Evolutionary conservation across 306 rosid species (phyloP).

Genomic region (Lathyrus sativus): DNA sequence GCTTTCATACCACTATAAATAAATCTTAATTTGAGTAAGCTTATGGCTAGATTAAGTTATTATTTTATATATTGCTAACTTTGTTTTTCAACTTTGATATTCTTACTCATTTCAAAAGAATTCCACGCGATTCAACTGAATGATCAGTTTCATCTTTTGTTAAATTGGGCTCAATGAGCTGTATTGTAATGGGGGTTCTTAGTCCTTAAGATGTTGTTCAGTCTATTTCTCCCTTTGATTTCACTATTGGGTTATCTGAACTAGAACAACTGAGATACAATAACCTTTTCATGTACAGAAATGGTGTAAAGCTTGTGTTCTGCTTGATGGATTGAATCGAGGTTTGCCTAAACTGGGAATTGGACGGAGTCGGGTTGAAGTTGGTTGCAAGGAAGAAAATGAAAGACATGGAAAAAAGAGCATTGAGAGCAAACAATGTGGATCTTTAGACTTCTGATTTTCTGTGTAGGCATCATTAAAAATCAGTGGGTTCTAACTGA

Average conservation of each 20-base stretch:
- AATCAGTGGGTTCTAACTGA: slow-evolving; percentile 7
- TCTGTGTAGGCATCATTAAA: not conserved
- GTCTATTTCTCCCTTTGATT: not conserved
- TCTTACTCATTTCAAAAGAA: not conserved
- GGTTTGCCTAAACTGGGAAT: slow-evolving; percentile 96
- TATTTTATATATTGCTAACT: not conserved
- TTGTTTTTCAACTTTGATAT: not conserved
- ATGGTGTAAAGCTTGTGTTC: slow-evolving; percentile 97
- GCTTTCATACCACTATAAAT: not conserved
- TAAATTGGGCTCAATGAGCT: not conserved
- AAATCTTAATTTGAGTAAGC: no score
- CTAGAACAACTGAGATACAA: slow-evolving; percentile 4
- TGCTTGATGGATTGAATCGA: slow-evolving; percentile 86
- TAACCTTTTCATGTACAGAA: slow-evolving; percentile 53
- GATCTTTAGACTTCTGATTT: slow-evolving; percentile 72
- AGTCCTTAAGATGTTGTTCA: not conserved
- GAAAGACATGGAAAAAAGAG: slow-evolving; percentile 49
- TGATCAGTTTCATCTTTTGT: not conserved
- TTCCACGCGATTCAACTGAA: not conserved
- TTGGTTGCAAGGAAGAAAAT: slow-evolving; percentile 47
- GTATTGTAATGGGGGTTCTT: not conserved
- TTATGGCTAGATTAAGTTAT: no score
- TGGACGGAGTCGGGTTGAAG: slow-evolving; percentile 62
- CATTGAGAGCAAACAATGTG: slow-evolving; percentile 82
- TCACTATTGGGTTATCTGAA: not conserved